These are phyloP conservation scores for Fraxinus sp. DNA, from an alignment of 305 asterid genomes.

Conservation along the genomic window DNA sequence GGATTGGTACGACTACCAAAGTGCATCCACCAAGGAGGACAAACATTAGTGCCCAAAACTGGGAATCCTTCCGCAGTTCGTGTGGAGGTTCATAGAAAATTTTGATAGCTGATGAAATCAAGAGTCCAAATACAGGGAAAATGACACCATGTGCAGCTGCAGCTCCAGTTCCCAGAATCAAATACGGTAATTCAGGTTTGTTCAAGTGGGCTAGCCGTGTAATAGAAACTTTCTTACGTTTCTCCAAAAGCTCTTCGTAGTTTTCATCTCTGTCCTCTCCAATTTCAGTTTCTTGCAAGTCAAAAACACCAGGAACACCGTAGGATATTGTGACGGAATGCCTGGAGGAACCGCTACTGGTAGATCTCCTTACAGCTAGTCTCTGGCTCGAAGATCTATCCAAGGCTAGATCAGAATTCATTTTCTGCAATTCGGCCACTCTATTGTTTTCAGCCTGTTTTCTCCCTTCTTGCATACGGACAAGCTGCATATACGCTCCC, in stretches of 20 bases:
- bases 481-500: constrained; percentile 54
- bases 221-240: constrained; percentile 42
- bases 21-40: constrained; percentile 39
- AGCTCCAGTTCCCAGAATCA: constrained; percentile 60
- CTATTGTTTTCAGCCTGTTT: constrained; percentile 26
- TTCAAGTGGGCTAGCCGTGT: constrained; percentile 54
- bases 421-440: constrained; percentile 12
- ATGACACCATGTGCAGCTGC: constrained; percentile 54
- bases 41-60: constrained; percentile 61
- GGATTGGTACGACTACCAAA: constrained; percentile 51
- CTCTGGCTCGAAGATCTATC: constrained; percentile 56
- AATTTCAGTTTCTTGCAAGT: constrained; percentile 35
- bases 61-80: constrained; percentile 45
- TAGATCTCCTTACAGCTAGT: constrained; percentile 43
- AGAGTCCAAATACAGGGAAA: constrained; percentile 73
- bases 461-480: constrained; percentile 47
- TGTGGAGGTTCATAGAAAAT: constrained; percentile 66
- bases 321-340: constrained; percentile 26
- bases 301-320: constrained; percentile 41
- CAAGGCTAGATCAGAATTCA: constrained; percentile 25
- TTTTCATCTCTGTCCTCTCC: constrained; percentile 26
- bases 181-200: constrained; percentile 61
- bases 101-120: constrained; percentile 60
- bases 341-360: constrained; percentile 48
- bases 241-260: constrained; percentile 25